Conservation (phyloP, 306 rosid species). For the Betula pendula region DNA sequence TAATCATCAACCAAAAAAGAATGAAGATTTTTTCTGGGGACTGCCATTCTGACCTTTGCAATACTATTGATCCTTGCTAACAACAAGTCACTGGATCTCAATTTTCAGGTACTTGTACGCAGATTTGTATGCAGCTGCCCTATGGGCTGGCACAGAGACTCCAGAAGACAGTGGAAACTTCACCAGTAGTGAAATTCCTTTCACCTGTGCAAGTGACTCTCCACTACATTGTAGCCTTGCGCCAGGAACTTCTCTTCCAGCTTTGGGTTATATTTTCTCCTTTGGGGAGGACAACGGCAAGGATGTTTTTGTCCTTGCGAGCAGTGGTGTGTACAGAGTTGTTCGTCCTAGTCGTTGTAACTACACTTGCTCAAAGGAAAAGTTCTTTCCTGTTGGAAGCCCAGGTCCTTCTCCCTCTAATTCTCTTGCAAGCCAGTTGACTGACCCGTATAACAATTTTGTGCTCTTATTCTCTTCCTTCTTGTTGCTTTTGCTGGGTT, state of each 20-base stretch:
- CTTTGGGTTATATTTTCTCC: slow-evolving; percentile 68
- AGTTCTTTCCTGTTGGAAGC: slow-evolving; percentile 36
- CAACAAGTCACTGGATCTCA: slow-evolving; percentile 10
- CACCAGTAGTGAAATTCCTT: slow-evolving; percentile 50
- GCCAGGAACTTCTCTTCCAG: slow-evolving; percentile 55
- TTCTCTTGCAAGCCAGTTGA: slow-evolving; percentile 34
- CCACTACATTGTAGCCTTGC: slow-evolving; percentile 55
- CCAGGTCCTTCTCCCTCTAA: slow-evolving; percentile 35
- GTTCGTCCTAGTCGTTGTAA: slow-evolving; percentile 80
- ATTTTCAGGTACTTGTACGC: slow-evolving; percentile 69
- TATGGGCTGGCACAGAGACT: slow-evolving; percentile 71
- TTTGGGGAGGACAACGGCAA: slow-evolving; percentile 81
- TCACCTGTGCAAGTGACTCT: slow-evolving; percentile 71
- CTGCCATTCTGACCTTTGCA: neutral
- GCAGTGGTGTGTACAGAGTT: slow-evolving; percentile 72
- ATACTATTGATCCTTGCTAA: slow-evolving; percentile 15
- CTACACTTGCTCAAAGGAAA: slow-evolving; percentile 66
- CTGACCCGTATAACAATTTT: slow-evolving; percentile 18
- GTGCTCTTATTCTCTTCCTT: slow-evolving; percentile 29
- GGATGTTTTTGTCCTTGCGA: slow-evolving; percentile 64
- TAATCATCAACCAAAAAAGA: neutral
- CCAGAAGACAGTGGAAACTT: slow-evolving; percentile 84
- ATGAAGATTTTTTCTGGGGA: neutral
- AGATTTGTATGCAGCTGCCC: slow-evolving; percentile 71
- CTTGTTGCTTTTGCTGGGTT: slow-evolving; percentile 29